phyloP scores from a whole-genome alignment of 257 asterid species.

The Solanum virginianum region DNA sequence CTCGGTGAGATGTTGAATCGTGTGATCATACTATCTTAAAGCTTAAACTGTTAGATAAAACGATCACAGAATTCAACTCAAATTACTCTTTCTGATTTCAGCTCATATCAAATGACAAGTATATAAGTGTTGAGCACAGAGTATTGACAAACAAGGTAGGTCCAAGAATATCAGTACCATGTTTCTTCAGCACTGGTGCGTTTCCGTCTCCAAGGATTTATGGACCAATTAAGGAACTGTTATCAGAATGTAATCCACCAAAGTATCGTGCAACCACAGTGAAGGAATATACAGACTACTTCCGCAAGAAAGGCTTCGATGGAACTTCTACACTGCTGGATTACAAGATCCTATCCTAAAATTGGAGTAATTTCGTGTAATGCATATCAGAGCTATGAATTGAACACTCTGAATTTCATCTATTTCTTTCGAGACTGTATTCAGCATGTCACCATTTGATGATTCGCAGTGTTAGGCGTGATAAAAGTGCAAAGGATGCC shows the following conservation, averaged over 20 bases:
- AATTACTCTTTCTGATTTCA: conserved; percentile 1
- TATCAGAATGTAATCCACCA: conserved; percentile 38
- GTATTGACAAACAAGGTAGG: conserved; percentile 37
- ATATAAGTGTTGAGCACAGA: conserved; percentile 41
- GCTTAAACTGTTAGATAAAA: not conserved
- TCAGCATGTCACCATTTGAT: not conserved
- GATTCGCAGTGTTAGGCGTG: not conserved
- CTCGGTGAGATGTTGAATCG: not conserved
- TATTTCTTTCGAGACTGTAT: not conserved
- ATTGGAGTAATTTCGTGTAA: not conserved
- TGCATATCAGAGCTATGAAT: not conserved
- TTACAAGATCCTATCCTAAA: conserved; percentile 26
- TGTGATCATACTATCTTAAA: not conserved
- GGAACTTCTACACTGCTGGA: conserved; percentile 34
- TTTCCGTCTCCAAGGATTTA: conserved; percentile 19
- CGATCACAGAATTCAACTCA: not conserved
- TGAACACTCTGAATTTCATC: not conserved
- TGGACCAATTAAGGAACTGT: conserved; percentile 49
- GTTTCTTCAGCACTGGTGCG: conserved; percentile 43
- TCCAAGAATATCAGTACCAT: conserved; percentile 53
- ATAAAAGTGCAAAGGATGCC: not conserved
- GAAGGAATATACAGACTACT: conserved; percentile 23
- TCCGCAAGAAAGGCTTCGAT: conserved; percentile 34
- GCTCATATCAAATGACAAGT: conserved; percentile 59
- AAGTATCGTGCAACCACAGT: conserved; percentile 48